Evolutionary conservation across 2,329 filamentous ascomycete genomes (phyloP).

Genomic region (Colletotrichum sp.): DNA sequence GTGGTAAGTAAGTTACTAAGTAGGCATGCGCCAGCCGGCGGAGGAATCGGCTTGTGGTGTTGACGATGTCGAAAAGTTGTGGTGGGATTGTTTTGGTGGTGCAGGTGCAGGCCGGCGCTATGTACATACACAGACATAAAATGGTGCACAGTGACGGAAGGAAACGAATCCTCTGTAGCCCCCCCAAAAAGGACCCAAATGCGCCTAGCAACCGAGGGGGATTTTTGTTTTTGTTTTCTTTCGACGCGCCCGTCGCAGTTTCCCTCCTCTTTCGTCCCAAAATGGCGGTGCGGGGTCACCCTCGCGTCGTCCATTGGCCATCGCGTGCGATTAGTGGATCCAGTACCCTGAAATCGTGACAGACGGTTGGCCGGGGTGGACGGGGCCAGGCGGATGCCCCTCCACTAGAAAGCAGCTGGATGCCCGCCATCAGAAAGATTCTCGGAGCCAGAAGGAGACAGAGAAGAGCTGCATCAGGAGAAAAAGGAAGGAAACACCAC

Average conservation of each 20-base stretch:
- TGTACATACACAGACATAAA: neutral
- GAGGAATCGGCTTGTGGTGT: neutral
- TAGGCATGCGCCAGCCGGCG: neutral
- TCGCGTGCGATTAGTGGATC: neutral
- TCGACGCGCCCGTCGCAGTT: constrained; percentile 14
- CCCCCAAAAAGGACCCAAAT: neutral
- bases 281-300: neutral
- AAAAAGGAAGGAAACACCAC: neutral
- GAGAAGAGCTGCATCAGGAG: neutral
- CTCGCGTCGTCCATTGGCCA: neutral
- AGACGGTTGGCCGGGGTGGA: neutral
- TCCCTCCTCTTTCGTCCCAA: neutral
- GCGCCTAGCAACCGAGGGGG: constrained; percentile 29
- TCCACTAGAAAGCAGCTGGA: constrained; percentile 5
- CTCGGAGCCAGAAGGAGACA: neutral
- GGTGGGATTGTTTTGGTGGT: neutral
- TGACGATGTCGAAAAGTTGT: neutral
- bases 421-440: neutral
- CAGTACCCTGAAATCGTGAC: neutral
- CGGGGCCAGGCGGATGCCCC: neutral
- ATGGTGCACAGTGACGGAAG: neutral
- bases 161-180: neutral
- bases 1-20: neutral
- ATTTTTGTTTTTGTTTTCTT: constrained; percentile 34
- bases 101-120: neutral